Percentiles rank a stretch among this genome's conserved stretches.
These are phyloP conservation scores for Allium cepa DNA, from an alignment of 106 monocot genomes.

Conservation along the genomic window DNA sequence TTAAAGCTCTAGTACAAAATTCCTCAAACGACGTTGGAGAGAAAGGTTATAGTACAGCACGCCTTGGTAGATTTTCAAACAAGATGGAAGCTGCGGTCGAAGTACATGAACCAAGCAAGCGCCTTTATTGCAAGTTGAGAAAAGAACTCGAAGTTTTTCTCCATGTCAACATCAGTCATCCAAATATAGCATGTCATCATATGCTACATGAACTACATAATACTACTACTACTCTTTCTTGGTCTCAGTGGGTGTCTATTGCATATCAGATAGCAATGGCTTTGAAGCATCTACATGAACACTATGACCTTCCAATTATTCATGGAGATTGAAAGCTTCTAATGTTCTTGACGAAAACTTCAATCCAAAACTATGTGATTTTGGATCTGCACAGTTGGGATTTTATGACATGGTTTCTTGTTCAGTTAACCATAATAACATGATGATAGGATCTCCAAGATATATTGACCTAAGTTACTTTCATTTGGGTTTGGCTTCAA, in stretches of 20 bases:
- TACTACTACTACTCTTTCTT: constrained; percentile 26
- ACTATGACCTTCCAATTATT: constrained; percentile 43
- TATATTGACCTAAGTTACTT: constrained; percentile 53
- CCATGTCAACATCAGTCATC: neutral
- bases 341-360: constrained; percentile 50
- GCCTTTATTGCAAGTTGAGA: neutral
- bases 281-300: constrained; percentile 57
- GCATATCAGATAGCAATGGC: constrained; percentile 44
- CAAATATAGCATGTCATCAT: constrained; percentile 49
- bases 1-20: neutral
- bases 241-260: constrained; percentile 39
- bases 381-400: no score
- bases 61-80: neutral
- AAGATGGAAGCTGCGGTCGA: neutral
- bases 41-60: neutral
- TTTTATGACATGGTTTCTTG: no score
- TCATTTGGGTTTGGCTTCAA: constrained; percentile 34
- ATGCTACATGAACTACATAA: constrained; percentile 25
- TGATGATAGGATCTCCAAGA: constrained; percentile 38
- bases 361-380: no score
- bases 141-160: constrained; percentile 10
- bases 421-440: neutral
- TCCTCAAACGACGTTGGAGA: neutral
- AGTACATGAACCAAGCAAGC: constrained; percentile 3
- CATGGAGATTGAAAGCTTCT: constrained; percentile 72